Percentiles rank a stretch among this genome's conserved stretches.
These are phyloP conservation scores for Colletotrichum acutatum DNA, from an alignment of 2,329 filamentous ascomycete species.

Conservation along the genomic window DNA sequence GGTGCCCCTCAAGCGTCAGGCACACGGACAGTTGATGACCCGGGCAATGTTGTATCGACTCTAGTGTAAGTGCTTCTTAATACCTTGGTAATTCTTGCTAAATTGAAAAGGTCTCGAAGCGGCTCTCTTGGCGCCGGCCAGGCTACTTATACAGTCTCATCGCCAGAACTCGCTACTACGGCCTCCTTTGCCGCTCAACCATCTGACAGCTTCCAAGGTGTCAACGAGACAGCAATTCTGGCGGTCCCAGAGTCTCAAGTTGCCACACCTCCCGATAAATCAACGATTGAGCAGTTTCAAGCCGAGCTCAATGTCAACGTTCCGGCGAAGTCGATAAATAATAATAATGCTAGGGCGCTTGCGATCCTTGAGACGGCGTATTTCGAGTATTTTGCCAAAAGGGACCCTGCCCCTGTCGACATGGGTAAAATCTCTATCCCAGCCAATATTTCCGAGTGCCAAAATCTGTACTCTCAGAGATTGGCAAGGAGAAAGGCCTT, in stretches of 20 bases:
- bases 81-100: neutral
- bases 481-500: neutral
- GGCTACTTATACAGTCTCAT: conserved; percentile 7
- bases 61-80: neutral
- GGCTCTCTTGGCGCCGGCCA: neutral
- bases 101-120: neutral
- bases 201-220: conserved; percentile 10
- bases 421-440: conserved; percentile 5
- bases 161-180: conserved; percentile 9
- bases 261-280: conserved; percentile 11
- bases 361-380: conserved; percentile 31
- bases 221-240: conserved; percentile 6
- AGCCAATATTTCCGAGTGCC: neutral
- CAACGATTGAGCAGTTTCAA: conserved; percentile 3
- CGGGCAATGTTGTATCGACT: neutral
- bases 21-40: neutral
- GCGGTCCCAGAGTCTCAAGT: conserved; percentile 19
- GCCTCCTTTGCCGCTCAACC: conserved; percentile 18
- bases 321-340: neutral
- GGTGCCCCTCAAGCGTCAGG: neutral
- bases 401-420: conserved; percentile 22
- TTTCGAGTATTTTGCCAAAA: conserved; percentile 29
- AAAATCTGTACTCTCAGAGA: neutral
- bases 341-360: conserved; percentile 7
- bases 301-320: conserved; percentile 25